phyloP scores from a whole-genome alignment of 108 stramenopile species.

The Cyclotella baltica region DNA sequence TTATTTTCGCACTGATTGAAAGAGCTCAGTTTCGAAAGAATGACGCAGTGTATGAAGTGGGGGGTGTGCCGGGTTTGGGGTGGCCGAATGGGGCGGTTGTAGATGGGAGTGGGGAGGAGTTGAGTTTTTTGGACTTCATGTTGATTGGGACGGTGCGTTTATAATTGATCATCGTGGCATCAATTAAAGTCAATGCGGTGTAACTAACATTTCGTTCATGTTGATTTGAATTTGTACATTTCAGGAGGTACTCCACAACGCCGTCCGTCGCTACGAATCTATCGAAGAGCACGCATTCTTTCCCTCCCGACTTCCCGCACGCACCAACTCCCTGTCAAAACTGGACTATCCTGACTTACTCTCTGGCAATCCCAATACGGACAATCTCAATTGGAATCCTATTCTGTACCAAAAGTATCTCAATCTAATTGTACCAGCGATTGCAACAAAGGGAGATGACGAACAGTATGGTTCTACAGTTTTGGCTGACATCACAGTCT shows the following conservation, averaged over 20 bases:
- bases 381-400: constrained; percentile 90
- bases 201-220: too few species aligned
- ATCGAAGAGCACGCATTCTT: constrained; percentile 99
- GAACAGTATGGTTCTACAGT: constrained; percentile 96
- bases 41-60: constrained; percentile 80
- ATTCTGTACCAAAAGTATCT: constrained; percentile 86
- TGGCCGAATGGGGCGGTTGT: constrained; percentile 52
- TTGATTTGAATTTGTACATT: background rate
- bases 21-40: constrained; percentile 95
- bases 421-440: constrained; percentile 80
- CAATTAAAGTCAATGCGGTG: too few species aligned
- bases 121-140: constrained; percentile 31
- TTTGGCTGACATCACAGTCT: constrained; percentile 86
- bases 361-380: constrained; percentile 66
- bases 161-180: too few species aligned
- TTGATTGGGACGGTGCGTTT: constrained; percentile 87
- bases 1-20: constrained; percentile 99
- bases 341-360: constrained; percentile 86
- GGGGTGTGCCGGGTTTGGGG: constrained; percentile 71
- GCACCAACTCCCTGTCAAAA: constrained; percentile 72
- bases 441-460: constrained; percentile 90
- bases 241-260: constrained; percentile 90
- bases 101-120: constrained; percentile 30
- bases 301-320: constrained; percentile 78
- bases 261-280: constrained; percentile 96